phyloP scores from a whole-genome alignment of 441 rosid species.

The Sinapis alba region DNA sequence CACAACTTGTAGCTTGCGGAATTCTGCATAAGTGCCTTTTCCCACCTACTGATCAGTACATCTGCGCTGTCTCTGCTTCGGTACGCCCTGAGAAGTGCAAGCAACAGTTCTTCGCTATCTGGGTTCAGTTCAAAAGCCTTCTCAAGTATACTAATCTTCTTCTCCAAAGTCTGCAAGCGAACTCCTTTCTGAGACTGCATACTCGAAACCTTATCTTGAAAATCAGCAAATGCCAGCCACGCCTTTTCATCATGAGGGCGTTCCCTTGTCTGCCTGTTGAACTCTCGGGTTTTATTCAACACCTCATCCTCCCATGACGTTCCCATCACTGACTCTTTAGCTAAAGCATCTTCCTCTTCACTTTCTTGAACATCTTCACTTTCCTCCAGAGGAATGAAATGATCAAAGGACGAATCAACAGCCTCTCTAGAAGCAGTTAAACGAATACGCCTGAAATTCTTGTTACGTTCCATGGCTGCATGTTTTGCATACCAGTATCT shows the following conservation, averaged over 20 bases:
- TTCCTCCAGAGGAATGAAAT: slow-evolving; percentile 71
- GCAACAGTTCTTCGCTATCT: slow-evolving; percentile 75
- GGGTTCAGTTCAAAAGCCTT: slow-evolving; percentile 90
- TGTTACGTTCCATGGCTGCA: slow-evolving; percentile 70
- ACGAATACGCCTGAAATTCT: slow-evolving; percentile 61
- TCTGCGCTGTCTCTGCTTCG: slow-evolving; percentile 78
- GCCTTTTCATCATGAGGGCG: slow-evolving; percentile 72
- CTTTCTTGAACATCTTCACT: slow-evolving; percentile 38
- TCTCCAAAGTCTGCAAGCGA: slow-evolving; percentile 83
- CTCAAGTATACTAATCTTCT: slow-evolving; percentile 92
- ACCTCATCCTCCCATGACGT: slow-evolving; percentile 97
- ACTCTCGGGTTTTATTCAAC: slow-evolving; percentile 76
- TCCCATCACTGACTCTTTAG: slow-evolving; percentile 48
- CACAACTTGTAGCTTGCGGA: slow-evolving; percentile 74
- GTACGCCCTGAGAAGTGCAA: slow-evolving; percentile 83
- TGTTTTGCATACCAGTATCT: slow-evolving; percentile 88
- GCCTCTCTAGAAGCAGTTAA: slow-evolving; percentile 48
- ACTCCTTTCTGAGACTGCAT: slow-evolving; percentile 83
- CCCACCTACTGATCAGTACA: slow-evolving; percentile 82
- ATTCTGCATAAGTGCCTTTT: slow-evolving; percentile 70
- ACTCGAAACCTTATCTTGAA: slow-evolving; percentile 80
- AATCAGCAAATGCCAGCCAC: slow-evolving; percentile 85
- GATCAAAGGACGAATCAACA: slow-evolving; percentile 39
- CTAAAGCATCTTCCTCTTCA: slow-evolving; percentile 40
- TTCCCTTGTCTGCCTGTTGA: slow-evolving; percentile 77